These are phyloP conservation scores for Suzukiozyma palmioleophila DNA, from an alignment of 1,139 yeast genomes.

Conservation along the genomic window DNA sequence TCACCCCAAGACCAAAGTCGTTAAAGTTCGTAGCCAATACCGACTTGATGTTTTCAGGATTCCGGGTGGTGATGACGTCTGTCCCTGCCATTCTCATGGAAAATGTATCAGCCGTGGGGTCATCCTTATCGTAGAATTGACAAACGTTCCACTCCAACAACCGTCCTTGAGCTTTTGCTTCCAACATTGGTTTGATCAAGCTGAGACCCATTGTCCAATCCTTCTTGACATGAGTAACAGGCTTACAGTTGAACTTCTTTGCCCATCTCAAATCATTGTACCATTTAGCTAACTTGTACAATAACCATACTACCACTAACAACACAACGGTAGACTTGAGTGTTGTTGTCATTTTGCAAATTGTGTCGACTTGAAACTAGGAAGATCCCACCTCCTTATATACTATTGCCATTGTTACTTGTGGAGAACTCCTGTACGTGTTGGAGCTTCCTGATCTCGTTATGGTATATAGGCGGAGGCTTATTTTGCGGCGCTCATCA, in stretches of 20 bases:
- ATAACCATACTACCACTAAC: background rate
- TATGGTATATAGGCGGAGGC: too few relatives aligned
- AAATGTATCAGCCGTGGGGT: conserved; percentile 15
- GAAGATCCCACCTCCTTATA: too few relatives aligned
- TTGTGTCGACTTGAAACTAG: too few relatives aligned
- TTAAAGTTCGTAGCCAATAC: conserved; percentile 42
- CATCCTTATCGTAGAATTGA: conserved; percentile 7
- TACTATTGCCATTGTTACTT: too few relatives aligned
- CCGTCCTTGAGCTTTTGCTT: conserved; percentile 16
- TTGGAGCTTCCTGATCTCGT: too few relatives aligned
- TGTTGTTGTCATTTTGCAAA: too few relatives aligned
- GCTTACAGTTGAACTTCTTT: conserved; percentile 18
- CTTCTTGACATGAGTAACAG: conserved; percentile 6
- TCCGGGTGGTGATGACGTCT: conserved; percentile 24
- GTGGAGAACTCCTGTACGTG: too few relatives aligned
- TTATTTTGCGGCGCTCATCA: too few relatives aligned
- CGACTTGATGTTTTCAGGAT: conserved; percentile 40
- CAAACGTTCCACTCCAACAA: conserved; percentile 6
- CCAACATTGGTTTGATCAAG: conserved; percentile 10
- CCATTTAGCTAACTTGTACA: background rate
- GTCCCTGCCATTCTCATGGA: conserved; percentile 16
- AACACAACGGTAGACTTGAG: too few relatives aligned
- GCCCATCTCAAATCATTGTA: background rate
- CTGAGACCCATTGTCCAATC: conserved; percentile 24
- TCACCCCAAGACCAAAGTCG: conserved; percentile 48